A percentile compares a stretch with the other conserved stretches of the same genome.
Conservation (phyloP, 2,329 filamentous ascomycete species). For the Aspergillus japonicus region DNA sequence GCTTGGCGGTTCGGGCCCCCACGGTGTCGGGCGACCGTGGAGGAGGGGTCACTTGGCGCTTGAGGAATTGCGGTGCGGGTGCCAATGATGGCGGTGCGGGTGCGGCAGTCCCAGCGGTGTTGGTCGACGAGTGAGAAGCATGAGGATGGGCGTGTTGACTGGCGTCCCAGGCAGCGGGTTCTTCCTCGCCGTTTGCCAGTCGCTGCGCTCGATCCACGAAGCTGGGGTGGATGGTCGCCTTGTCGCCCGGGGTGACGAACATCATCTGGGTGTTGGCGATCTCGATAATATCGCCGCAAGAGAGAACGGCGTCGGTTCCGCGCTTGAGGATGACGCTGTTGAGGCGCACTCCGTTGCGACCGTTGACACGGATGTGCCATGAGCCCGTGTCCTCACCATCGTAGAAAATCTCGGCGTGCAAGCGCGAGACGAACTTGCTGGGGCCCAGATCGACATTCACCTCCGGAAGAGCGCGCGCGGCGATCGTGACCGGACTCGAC, state of each 20-base stretch:
- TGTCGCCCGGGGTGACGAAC: constrained; percentile 84
- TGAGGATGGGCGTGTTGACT: constrained; percentile 41
- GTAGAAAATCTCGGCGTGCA: constrained; percentile 73
- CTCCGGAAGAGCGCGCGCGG: constrained; percentile 45
- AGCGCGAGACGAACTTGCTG: constrained; percentile 75
- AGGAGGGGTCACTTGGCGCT: constrained; percentile 44
- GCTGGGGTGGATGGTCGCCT: constrained; percentile 65
- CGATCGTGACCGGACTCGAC: constrained; percentile 48
- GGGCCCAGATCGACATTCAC: constrained; percentile 88
- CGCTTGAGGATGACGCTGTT: constrained; percentile 71
- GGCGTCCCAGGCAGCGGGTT: constrained; percentile 36
- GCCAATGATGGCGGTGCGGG: constrained; percentile 38
- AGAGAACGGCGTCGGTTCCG: constrained; percentile 64
- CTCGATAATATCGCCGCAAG: constrained; percentile 87
- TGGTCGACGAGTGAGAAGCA: constrained; percentile 20
- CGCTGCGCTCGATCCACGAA: constrained; percentile 68
- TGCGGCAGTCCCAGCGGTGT: constrained; percentile 23
- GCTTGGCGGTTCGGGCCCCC: constrained; percentile 42
- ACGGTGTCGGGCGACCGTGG: constrained; percentile 41
- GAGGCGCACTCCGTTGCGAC: constrained; percentile 85
- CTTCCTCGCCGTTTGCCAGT: constrained; percentile 42
- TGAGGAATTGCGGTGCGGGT: constrained; percentile 45
- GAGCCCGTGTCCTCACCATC: constrained; percentile 61
- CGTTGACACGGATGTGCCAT: constrained; percentile 85
- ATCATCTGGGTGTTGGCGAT: constrained; percentile 96